phyloP scores from a whole-genome alignment of 2,329 filamentous ascomycete species.

The Paecilomyces variotii region DNA sequence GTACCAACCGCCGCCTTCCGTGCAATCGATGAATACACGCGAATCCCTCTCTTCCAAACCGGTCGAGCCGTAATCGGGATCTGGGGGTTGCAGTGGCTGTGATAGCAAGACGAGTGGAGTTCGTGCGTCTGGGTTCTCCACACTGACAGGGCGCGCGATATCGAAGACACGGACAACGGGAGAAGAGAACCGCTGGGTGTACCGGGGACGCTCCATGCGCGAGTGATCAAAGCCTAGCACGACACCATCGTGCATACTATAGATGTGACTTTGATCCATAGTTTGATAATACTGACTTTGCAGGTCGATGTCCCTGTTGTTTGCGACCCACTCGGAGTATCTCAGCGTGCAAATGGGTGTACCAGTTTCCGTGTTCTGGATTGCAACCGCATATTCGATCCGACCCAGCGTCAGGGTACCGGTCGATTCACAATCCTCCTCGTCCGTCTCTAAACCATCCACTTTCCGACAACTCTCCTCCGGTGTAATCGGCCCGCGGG shows the following conservation, averaged over 20 bases:
- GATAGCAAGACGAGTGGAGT: constrained; percentile 76
- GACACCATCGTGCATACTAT: constrained; percentile 74
- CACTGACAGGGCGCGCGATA: constrained; percentile 64
- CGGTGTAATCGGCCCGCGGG: constrained; percentile 60
- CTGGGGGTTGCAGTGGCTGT: constrained; percentile 63
- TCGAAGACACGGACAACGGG: constrained; percentile 87
- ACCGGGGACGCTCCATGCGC: constrained; percentile 47
- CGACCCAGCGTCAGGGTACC: constrained; percentile 77
- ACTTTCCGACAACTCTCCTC: constrained; percentile 68
- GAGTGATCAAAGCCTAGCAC: constrained; percentile 72
- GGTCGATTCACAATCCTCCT: constrained; percentile 68
- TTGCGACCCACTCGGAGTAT: constrained; percentile 91
- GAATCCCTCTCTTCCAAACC: constrained; percentile 46
- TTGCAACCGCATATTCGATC: constrained; percentile 82
- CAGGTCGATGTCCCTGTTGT: constrained; percentile 82
- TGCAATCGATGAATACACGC: constrained; percentile 79
- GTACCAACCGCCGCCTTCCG: constrained; percentile 83
- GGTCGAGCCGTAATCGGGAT: constrained; percentile 30
- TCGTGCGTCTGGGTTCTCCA: constrained; percentile 50
- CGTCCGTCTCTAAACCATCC: constrained; percentile 52
- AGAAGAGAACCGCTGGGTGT: constrained; percentile 61
- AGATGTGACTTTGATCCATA: constrained; percentile 82
- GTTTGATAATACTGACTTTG: constrained; percentile 71
- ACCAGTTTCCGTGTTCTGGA: constrained; percentile 66
- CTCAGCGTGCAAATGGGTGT: constrained; percentile 78